Conservation (phyloP, 768 basidiomycete species). For the Leccinellum rugosiceps region DNA sequence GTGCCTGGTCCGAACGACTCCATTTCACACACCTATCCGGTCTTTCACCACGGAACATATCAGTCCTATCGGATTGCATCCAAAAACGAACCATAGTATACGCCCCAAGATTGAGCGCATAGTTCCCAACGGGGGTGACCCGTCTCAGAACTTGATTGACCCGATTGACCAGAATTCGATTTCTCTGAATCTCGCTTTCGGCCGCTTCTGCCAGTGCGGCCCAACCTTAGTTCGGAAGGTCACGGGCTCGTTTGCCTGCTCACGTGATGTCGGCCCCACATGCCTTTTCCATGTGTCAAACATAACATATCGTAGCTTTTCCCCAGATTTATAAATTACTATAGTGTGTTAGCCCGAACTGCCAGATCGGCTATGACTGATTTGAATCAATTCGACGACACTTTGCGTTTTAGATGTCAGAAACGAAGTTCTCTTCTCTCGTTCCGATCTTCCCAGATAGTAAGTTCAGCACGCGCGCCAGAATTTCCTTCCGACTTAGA, state of each 20-base stretch:
- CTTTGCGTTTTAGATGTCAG: not conserved
- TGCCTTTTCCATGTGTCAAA: not conserved
- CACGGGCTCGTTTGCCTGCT: not conserved
- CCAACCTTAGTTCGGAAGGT: not conserved
- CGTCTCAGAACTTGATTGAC: not conserved
- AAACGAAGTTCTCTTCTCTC: not conserved
- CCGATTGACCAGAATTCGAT: not conserved
- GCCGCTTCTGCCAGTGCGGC: not conserved
- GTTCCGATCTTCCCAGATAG: not conserved
- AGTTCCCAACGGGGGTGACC: not conserved
- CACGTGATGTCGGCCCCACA: not conserved
- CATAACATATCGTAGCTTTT: not conserved
- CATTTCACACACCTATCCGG: not conserved
- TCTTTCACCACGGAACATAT: not conserved
- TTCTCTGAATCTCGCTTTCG: not conserved
- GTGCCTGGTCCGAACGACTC: conserved; percentile 3
- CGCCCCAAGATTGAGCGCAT: not conserved
- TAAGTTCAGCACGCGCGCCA: not conserved
- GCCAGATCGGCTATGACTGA: not conserved
- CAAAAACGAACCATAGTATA: not conserved
- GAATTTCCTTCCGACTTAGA: not conserved
- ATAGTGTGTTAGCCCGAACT: not conserved
- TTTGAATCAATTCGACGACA: not conserved
- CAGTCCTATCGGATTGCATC: not conserved
- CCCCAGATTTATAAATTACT: not conserved